Conservation (phyloP, 192 early-diverging fungal genomes). For the Backusella psychrophila region DNA sequence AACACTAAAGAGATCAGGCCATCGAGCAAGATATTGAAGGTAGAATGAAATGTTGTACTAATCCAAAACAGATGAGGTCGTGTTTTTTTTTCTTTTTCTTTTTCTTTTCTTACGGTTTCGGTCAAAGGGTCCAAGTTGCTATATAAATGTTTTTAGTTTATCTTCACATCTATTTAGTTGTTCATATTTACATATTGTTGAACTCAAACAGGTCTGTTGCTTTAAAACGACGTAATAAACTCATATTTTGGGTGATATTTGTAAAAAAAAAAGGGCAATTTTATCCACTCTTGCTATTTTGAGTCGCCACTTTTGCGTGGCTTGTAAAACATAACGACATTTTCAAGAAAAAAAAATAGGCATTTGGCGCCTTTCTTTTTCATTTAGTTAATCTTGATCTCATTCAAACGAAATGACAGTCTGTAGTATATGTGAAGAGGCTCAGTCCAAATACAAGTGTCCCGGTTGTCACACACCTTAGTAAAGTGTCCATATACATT, state of each 20-base stretch:
- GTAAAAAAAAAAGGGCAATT: background rate
- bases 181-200: slow-evolving; percentile 75
- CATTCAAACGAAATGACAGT: background rate
- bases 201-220: slow-evolving; percentile 94
- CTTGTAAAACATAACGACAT: background rate
- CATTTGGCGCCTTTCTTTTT: background rate
- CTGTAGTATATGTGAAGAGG: slow-evolving; percentile 22
- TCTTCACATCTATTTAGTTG: background rate
- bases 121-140: slow-evolving; percentile 93
- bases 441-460: slow-evolving; percentile 29
- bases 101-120: slow-evolving; percentile 68
- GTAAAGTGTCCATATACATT: slow-evolving; percentile 8
- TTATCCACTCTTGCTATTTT: background rate
- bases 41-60: slow-evolving; percentile 96
- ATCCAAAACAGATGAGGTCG: background rate
- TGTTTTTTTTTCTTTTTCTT: background rate
- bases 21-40: slow-evolving; percentile 85
- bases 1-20: slow-evolving; percentile 91
- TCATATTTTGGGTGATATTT: slow-evolving; percentile 16
- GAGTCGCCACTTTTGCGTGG: background rate
- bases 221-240: slow-evolving; percentile 41
- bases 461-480: slow-evolving; percentile 27
- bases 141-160: background rate
- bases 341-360: background rate
- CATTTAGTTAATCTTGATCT: background rate